Conservation (phyloP, 2,329 filamentous ascomycete species). For the Ophiostoma perfectum region DNA sequence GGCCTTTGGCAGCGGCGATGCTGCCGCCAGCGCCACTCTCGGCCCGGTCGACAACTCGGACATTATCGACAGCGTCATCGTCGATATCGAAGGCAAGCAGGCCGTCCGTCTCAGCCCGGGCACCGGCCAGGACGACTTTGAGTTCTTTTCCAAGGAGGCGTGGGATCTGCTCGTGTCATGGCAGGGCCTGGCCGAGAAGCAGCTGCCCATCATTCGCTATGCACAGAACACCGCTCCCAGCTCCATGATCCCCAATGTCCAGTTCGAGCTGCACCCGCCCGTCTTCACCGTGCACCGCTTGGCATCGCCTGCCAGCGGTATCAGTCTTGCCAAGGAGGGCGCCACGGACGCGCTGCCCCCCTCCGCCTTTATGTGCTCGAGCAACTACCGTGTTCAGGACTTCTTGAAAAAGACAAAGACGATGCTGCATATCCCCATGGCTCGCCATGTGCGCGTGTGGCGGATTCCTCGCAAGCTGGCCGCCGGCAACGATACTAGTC, state of each 20-base stretch:
- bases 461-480: slow-evolving; percentile 50
- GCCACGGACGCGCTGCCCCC: slow-evolving; percentile 59
- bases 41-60: slow-evolving; percentile 85
- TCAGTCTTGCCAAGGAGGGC: slow-evolving; percentile 52
- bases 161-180: slow-evolving; percentile 77
- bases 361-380: slow-evolving; percentile 63
- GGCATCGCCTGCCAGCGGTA: slow-evolving; percentile 54
- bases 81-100: slow-evolving; percentile 44
- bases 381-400: slow-evolving; percentile 62
- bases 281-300: slow-evolving; percentile 81
- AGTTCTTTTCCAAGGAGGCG: slow-evolving; percentile 69
- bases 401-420: slow-evolving; percentile 72
- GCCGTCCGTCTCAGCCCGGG: slow-evolving; percentile 73
- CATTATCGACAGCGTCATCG: slow-evolving; percentile 60
- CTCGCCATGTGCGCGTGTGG: slow-evolving; percentile 74
- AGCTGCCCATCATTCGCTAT: slow-evolving; percentile 65
- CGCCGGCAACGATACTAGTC: slow-evolving; percentile 24
- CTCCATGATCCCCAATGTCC: slow-evolving; percentile 57
- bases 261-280: slow-evolving; percentile 79
- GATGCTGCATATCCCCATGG: slow-evolving; percentile 59
- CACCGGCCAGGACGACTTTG: slow-evolving; percentile 63
- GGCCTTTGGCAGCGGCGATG: slow-evolving; percentile 56
- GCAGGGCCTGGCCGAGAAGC: slow-evolving; percentile 70
- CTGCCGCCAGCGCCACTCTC: slow-evolving; percentile 42
- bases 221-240: slow-evolving; percentile 70